phyloP scores from a whole-genome alignment of 2,329 filamentous ascomycete species.

The Sclerotinia trifoliorum region DNA sequence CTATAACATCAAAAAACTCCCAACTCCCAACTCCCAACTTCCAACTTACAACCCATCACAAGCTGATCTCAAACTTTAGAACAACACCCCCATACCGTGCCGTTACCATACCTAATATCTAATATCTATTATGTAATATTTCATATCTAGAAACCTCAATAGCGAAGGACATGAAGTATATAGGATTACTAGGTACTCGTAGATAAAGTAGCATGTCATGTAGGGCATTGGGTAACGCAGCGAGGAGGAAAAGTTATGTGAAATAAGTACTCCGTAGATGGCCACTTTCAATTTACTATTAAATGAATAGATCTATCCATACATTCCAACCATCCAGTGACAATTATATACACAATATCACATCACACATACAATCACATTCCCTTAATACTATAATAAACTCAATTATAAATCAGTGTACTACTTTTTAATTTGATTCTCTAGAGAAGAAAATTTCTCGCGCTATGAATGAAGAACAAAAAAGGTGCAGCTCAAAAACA shows the following conservation, averaged over 20 bases:
- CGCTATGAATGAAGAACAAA: slow-evolving; percentile 27
- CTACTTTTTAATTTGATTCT: slow-evolving; percentile 31
- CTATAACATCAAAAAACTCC: too few species aligned
- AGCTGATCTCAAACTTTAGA: too few species aligned
- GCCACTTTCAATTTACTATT: not conserved
- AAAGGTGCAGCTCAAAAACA: slow-evolving; percentile 29
- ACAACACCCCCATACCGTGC: too few species aligned
- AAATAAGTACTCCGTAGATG: not conserved
- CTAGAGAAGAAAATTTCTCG: slow-evolving; percentile 28
- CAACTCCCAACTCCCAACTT: too few species aligned
- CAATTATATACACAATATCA: not conserved
- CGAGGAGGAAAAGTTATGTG: not conserved
- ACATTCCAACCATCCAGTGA: not conserved
- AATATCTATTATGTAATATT: too few species aligned
- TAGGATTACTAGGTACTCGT: not conserved
- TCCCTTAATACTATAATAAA: not conserved
- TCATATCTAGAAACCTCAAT: not conserved
- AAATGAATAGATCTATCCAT: not conserved
- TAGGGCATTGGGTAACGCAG: not conserved
- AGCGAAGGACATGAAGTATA: not conserved
- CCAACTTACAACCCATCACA: too few species aligned
- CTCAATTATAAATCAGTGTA: slow-evolving; percentile 26
- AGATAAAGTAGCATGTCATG: not conserved
- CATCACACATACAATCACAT: not conserved
- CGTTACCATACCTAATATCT: too few species aligned